Base-by-base conservation (phyloP, 1,284 basidiomycete species). In the Boletus sp. region DNA sequence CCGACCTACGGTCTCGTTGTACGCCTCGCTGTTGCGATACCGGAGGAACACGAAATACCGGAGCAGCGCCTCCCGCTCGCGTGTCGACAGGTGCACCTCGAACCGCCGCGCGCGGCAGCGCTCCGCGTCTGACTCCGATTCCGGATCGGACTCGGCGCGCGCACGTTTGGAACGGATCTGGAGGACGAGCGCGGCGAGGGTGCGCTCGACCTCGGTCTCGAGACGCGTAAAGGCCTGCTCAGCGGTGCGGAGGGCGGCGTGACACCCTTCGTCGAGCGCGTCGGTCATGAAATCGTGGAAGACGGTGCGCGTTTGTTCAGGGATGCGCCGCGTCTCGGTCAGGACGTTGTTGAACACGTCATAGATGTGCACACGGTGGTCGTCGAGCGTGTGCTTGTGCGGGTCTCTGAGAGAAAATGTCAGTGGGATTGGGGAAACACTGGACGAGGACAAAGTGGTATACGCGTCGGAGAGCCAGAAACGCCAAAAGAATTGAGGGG, bases 11-110 rank as follows among this genome's bases (percentile, higher is more conserved):
- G 70, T 71, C 30, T 70, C 58, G 12, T 57, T 55, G 53, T 78
- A 81, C 17, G 66, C 67, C 8, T 65, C 58, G 55, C 76, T 72
- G 50, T 81, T 81, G 13, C 80, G 69, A 52, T 78, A 81, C 20
- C 78, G 72, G 2, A 81, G 62, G 50, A 81, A 80, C 8, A 72
- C 64, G 40, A 80, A 69, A 55, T 75, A 81, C 51, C 72, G 73
- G 14, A 74, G 66, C 2, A 80, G 54, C 19, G 57, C 59, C 39
- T 72, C 69, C 9, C 70, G 56, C 13, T 61, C 60, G 25, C 61
- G 62, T 25, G 64, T 64, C n/a, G 68, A 60, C 40, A 74, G 58
- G 0, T 63, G 5, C 0, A 68, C 6, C 37, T 65, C 62, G 38
- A 59, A 62, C 19, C 56, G 57, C 25, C 40, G 43, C 25, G 34